Conservation (phyloP, 1,284 basidiomycete genomes). For the Ustilago vetiveriae region DNA sequence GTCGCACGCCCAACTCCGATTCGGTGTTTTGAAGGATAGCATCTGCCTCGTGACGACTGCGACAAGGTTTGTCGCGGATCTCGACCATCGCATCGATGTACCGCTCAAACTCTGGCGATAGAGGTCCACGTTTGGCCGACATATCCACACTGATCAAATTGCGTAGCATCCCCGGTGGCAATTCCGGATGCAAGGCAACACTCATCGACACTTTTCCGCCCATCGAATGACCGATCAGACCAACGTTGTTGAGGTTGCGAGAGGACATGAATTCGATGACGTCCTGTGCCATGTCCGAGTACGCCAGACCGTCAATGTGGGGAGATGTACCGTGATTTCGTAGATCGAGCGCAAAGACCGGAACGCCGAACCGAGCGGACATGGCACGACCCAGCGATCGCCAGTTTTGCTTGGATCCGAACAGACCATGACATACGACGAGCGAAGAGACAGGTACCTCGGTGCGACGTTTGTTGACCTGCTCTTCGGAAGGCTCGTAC, state of each 20-base stretch:
- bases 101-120: slow-evolving; percentile 72
- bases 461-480: slow-evolving; percentile 8
- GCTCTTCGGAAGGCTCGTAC: slow-evolving; percentile 25
- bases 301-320: slow-evolving; percentile 77
- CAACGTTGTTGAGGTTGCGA: slow-evolving; percentile 70
- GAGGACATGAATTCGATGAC: slow-evolving; percentile 72
- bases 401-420: slow-evolving; percentile 83
- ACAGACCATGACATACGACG: slow-evolving; percentile 71
- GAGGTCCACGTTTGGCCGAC: slow-evolving; percentile 74
- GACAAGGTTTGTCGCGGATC: slow-evolving; percentile 73
- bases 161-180: slow-evolving; percentile 69
- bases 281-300: slow-evolving; percentile 77
- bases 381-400: slow-evolving; percentile 77
- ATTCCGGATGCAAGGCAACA: slow-evolving; percentile 74
- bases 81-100: slow-evolving; percentile 79
- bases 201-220: slow-evolving; percentile 88
- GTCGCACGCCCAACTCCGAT: slow-evolving; percentile 74
- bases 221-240: slow-evolving; percentile 86
- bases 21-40: slow-evolving; percentile 75
- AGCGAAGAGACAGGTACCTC: slow-evolving; percentile 52
- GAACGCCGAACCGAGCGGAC: slow-evolving; percentile 72
- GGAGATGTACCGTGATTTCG: slow-evolving; percentile 85
- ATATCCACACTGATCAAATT: slow-evolving; percentile 84
- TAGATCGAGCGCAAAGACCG: slow-evolving; percentile 81
- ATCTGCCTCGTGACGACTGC: slow-evolving; percentile 75